Percentiles rank a stretch among this genome's conserved stretches.
phyloP scores from a whole-genome alignment of 805 yeast genomes.

The Candida pseudoglaebosa region DNA sequence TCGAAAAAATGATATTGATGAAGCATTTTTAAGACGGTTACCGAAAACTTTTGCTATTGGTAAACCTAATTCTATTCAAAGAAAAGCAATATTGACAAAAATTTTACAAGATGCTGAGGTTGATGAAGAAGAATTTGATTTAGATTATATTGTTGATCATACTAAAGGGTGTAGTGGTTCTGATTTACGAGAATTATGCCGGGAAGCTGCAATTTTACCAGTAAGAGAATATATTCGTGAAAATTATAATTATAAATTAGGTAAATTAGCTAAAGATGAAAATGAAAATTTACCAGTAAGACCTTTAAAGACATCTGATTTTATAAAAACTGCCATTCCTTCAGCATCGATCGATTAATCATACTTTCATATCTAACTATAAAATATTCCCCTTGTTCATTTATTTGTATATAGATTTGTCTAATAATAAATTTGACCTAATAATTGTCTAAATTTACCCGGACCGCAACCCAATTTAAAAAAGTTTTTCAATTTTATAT shows the following conservation, averaged over 20 bases:
- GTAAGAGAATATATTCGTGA: conserved; percentile 77
- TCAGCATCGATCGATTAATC: conserved; percentile 17
- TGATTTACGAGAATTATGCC: conserved; percentile 83
- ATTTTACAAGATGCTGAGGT: conserved; percentile 62
- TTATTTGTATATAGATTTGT: not conserved
- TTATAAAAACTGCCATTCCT: conserved; percentile 35
- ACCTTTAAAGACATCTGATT: conserved; percentile 63
- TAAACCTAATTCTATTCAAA: conserved; percentile 65
- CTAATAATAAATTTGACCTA: no score
- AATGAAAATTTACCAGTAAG: conserved; percentile 44
- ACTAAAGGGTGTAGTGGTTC: conserved; percentile 80
- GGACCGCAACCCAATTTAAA: not conserved
- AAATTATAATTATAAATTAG: conserved; percentile 51
- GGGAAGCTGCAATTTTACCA: conserved; percentile 89
- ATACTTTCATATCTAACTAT: no score
- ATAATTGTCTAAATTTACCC: no score
- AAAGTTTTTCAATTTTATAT: not conserved
- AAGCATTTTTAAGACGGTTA: conserved; percentile 87
- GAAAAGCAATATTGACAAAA: conserved; percentile 66
- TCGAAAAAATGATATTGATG: conserved; percentile 85
- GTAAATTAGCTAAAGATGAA: conserved; percentile 22
- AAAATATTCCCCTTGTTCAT: no score
- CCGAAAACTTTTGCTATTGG: conserved; percentile 83
- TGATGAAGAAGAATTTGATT: conserved; percentile 53
- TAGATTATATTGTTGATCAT: conserved; percentile 52